phyloP scores from a whole-genome alignment of 2,329 filamentous ascomycete genomes.

The Dothiorella sarmentorum region DNA sequence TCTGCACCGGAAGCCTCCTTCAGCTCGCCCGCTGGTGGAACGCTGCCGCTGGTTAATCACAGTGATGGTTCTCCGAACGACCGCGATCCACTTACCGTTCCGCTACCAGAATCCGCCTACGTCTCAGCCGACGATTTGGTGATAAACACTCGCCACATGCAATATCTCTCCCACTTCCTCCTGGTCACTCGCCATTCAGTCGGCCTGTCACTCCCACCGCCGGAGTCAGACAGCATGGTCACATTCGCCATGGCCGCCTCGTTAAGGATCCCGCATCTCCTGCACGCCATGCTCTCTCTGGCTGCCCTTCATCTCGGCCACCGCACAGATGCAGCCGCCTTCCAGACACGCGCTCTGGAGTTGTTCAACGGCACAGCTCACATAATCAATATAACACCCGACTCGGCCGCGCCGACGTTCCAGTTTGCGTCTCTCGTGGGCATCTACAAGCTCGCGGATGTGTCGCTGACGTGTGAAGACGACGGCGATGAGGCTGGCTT shows the following conservation, averaged over 20 bases:
- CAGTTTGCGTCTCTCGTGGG: not conserved
- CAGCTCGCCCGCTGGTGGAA: too few relatives aligned
- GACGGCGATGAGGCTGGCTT: not conserved
- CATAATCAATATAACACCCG: not conserved
- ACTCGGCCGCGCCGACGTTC: not conserved
- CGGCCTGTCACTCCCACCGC: not conserved
- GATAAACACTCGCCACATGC: not conserved
- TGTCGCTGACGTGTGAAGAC: not conserved
- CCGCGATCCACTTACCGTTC: too few relatives aligned
- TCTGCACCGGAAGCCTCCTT: too few relatives aligned
- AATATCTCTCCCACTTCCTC: not conserved
- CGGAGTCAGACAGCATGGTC: too few relatives aligned
- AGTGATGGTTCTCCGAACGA: too few relatives aligned
- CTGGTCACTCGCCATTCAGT: not conserved
- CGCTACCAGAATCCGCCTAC: not conserved
- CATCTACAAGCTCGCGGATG: not conserved
- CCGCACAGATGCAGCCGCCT: not conserved
- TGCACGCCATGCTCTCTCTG: not conserved
- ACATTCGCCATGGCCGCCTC: not conserved
- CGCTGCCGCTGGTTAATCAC: too few relatives aligned
- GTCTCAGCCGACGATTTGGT: not conserved
- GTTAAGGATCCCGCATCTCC: not conserved
- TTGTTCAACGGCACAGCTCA: not conserved
- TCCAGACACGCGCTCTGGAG: not conserved
- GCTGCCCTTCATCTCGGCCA: not conserved